Evolutionary conservation across 2,329 filamentous ascomycete species (phyloP), one percentile per base, ranked within the genome.

Genomic region (Bisporella sp.): DNA sequence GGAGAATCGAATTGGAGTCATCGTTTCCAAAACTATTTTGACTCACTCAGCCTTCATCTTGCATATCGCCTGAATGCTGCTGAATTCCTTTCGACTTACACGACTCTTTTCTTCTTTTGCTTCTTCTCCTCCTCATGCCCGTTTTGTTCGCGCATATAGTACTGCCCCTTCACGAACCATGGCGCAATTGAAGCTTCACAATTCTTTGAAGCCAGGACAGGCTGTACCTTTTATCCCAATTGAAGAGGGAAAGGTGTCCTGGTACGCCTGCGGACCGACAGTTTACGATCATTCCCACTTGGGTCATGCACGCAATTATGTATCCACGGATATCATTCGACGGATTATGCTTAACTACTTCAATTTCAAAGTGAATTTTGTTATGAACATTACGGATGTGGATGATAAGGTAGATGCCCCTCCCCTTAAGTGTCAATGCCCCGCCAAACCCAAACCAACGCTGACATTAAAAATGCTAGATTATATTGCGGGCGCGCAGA

Each of bases 181-280:
- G 61, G 58, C 49, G 50, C 56, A 59, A 53, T 56, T 65, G 45
- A 63, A 62, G 51, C 54, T 65, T 45, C 59, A 65, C 52, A 65
- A 65, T 47, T 63, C 63, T 13, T 52, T 66, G 6, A 56, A 62
- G 48, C 61, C 61, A 43, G 62, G 60, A 6, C 46, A 50, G 4
- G 56, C 61, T 51, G 62, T 65, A 5, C 59, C 63, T 13, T 64
- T 64, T 40, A 49, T 57, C 31, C 47, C 41, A n/a, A 35, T 43
- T 35, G 40, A 49, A 31, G 31, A 31, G 12, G 47, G 31, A 5
- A 44, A 48, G 12, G 40, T 43, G 13, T 78, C 76, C 12, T 88
- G 84, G 84, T 88, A 87, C 69, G 80, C 77, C 52, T 88, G 84
- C 69, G 84, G 84, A 29, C 84, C 84, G 31, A 88, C 84, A 1